Base-by-base conservation (phyloP, 2,329 filamentous ascomycete genomes). In the Plectosphaerella cucumerina region DNA sequence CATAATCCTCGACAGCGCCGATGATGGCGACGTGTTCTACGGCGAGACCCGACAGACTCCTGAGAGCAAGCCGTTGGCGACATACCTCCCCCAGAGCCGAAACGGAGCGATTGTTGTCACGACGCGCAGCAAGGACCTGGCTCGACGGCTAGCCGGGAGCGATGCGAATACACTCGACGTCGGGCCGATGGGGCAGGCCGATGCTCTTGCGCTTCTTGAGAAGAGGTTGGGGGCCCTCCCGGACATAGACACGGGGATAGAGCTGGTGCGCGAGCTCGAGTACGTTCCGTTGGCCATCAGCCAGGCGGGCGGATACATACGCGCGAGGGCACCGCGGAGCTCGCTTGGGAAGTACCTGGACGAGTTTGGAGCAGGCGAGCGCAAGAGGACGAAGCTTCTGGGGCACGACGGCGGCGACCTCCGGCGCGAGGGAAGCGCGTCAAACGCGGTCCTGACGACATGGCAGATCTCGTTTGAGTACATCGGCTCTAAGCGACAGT, bases 401-500 rank as follows among this genome's bases (percentile, higher is more conserved):
- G 18, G 34, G 20, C 12, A 22, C 14, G 34, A 48, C 34, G 20
- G 15, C 10, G 47, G 47, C 21, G 47, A 48, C 31, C 10, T 41
- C 14, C 47, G 34, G 20, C 47, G 47, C 18, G 47, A 48, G 14
- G 44, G 15, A 3, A 20, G 6, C 44, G 44, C 44, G 21, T 60
- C 60, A 2, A 63, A 62, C 50, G 57, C 62, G 20, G 47, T 65
- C 33, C 43, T 60, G 4, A 52, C 47, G 44, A 65, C 61, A 18
- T 65, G 60, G 62, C 57, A 61, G 45, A 54, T 65, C 53, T 37
- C 44, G 5, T 60, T 65, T 45, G 56, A 59, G 4, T 50, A 69
- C 9, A 70, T 76, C 37, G 64, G 60, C 6, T 51, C 55, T 2
- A 49, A 54, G n/a, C 52, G 61, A 37, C 59, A 50, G n/a, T 64